Conservation (phyloP, 75 land plant species). For the Cunninghamia lanceolata region DNA sequence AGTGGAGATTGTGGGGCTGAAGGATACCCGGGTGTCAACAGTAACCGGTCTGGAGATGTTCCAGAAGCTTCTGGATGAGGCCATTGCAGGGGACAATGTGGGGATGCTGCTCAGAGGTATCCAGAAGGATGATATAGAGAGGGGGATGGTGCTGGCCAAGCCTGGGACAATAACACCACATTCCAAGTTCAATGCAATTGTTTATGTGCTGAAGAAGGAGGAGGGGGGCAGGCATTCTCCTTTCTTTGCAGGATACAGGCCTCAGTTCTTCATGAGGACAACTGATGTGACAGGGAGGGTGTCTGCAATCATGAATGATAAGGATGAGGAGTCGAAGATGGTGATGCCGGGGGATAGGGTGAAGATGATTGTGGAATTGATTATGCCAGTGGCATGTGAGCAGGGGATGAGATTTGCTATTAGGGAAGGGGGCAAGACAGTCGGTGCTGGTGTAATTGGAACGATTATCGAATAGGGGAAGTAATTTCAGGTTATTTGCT, state of each 20-base stretch:
- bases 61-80: slow-evolving; percentile 86
- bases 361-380: slow-evolving; percentile 85
- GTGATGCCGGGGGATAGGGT: slow-evolving; percentile 98
- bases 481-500: neutral
- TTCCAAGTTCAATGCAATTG: slow-evolving; percentile 69
- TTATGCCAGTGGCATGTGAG: slow-evolving; percentile 83
- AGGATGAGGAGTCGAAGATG: slow-evolving; percentile 97
- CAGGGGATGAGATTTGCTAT: slow-evolving; percentile 97
- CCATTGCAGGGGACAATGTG: slow-evolving; percentile 86
- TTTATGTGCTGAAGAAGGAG: slow-evolving; percentile 89
- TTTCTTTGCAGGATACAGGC: slow-evolving; percentile 79
- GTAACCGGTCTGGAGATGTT: slow-evolving; percentile 99
- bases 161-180: slow-evolving; percentile 79
- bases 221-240: slow-evolving; percentile 94
- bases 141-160: slow-evolving; percentile 90
- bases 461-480: slow-evolving; percentile 52
- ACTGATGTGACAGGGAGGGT: slow-evolving; percentile 96
- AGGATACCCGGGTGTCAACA: slow-evolving; percentile 69
- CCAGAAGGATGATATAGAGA: slow-evolving; percentile 69
- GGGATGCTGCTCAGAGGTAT: slow-evolving; percentile 77
- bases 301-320: slow-evolving; percentile 62
- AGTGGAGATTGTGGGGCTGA: slow-evolving; percentile 85
- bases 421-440: slow-evolving; percentile 93
- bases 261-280: slow-evolving; percentile 95
- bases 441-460: slow-evolving; percentile 87